phyloP scores from a whole-genome alignment of 208 protist species.

The Phytomonas serpens region DNA sequence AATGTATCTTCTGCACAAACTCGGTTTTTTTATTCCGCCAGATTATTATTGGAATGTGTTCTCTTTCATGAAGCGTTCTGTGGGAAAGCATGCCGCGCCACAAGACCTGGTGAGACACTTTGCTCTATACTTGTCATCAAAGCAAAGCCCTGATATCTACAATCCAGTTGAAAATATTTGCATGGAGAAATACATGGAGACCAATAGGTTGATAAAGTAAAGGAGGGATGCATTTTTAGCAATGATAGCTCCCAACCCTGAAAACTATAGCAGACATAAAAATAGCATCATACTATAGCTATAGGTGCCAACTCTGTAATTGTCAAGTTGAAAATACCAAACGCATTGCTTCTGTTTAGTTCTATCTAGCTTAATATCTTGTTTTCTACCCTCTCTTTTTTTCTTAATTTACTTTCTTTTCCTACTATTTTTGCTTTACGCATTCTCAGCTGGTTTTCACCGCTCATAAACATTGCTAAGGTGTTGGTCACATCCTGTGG shows the following conservation, averaged over 20 bases:
- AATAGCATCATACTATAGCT: not conserved
- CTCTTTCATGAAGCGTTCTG: constrained; percentile 51
- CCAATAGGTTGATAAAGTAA: constrained; percentile 5
- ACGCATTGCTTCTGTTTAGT: not conserved
- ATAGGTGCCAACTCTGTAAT: not conserved
- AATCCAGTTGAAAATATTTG: constrained; percentile 46
- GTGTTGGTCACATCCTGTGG: not conserved
- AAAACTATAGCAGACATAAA: not conserved
- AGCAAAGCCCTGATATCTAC: constrained; percentile 36
- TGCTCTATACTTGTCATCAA: constrained; percentile 40
- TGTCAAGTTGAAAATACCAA: not conserved
- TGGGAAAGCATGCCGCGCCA: constrained; percentile 26
- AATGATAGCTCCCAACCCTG: not conserved
- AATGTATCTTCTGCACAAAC: constrained; percentile 57
- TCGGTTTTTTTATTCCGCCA: constrained; percentile 74
- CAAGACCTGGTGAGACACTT: constrained; percentile 71
- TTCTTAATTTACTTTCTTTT: constrained; percentile 12
- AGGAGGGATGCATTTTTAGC: not conserved
- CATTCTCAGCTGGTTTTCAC: not conserved
- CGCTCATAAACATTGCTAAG: not conserved
- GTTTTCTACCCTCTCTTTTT: constrained; percentile 4
- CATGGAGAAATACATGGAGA: constrained; percentile 6
- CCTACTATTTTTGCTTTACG: constrained; percentile 8
- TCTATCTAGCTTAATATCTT: not conserved
- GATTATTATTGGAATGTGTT: constrained; percentile 86